A percentile compares a stretch with the other conserved stretches of the same genome.
These are phyloP conservation scores for Diaporthe capsici DNA, from an alignment of 2,329 filamentous ascomycete genomes.

Conservation along the genomic window DNA sequence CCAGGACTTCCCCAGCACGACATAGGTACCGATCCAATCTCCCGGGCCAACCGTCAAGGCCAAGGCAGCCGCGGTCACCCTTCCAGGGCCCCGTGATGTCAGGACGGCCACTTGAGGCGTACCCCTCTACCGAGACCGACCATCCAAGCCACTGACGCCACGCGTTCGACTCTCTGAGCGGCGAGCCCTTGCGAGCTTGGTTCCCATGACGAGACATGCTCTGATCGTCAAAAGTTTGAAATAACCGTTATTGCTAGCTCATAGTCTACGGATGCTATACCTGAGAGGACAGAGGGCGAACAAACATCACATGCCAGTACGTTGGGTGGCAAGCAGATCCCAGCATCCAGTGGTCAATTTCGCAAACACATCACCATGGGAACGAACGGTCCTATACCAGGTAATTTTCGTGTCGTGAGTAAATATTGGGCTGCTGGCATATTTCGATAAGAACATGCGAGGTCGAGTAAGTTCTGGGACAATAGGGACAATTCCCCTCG, in stretches of 20 bases:
- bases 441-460: background rate
- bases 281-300: background rate
- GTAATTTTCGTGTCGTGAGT: background rate
- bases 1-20: background rate
- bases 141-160: conserved; percentile 34
- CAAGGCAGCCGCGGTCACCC: conserved; percentile 13
- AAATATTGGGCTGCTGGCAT: background rate
- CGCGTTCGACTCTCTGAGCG: conserved; percentile 12
- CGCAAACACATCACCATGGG: background rate
- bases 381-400: background rate
- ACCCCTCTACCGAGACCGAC: conserved; percentile 7
- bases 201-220: conserved; percentile 5
- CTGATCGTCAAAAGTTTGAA: conserved; percentile 5
- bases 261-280: background rate
- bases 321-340: background rate
- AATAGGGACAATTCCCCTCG: background rate
- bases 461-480: background rate
- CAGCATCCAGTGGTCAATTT: background rate
- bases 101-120: background rate
- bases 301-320: background rate
- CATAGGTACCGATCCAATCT: background rate
- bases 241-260: conserved; percentile 4
- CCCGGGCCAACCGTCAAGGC: conserved; percentile 2
- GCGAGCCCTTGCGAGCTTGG: background rate
- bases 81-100: background rate